Evolutionary conservation across 345 rosid genomes (phyloP), one percentile per base, ranked within the genome.

Genomic region (Aurinia saxatilis): DNA sequence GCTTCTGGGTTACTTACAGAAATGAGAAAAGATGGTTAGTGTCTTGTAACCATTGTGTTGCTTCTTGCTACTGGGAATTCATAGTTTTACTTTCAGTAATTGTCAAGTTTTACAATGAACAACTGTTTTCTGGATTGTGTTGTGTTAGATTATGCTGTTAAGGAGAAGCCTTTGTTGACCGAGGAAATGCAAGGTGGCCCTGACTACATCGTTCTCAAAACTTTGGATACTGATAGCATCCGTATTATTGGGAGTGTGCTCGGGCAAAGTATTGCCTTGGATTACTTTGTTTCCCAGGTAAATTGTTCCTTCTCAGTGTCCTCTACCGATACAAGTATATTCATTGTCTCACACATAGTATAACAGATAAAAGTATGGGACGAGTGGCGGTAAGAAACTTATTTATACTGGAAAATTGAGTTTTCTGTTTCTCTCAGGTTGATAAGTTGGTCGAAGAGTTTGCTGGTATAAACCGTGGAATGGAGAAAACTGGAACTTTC

Each of bases 381-480:
- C 30, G 45, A 57, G 11, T 27, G 27, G 27, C 3, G 27, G 3
- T 35, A 16, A 60, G 35, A 25, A 60, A 68, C 16, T 44, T 34
- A 14, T 45, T 16, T n/a, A n/a, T 27, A 41, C 54, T 45, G 47
- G 8, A 39, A 49, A 16, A 21, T 21, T 67, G 46, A 38, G 54
- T 23, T 63, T 25, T 63, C 34, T 53, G 12, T 8, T 62, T 35
- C 34, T 41, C 36, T 42, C 71, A 86, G 96, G 91, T 92, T 63
- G 93, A 92, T 67, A 88, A 88, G 51, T 78, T 91, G 88, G 92
- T 91, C 51, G 90, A 88, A 81, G 96, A 89, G 78, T 91, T 91
- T 83, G 96, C 96, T 4, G 83, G 80, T 59, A 86, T 91, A 79
- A 91, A 91, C 62, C 91, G 91, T 49, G 84, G 75, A 34, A 80